Percentiles rank a stretch among this genome's conserved stretches.
phyloP scores from a whole-genome alignment of 495 filamentous ascomycete genomes.

The Parathielavia hyrcaniae region DNA sequence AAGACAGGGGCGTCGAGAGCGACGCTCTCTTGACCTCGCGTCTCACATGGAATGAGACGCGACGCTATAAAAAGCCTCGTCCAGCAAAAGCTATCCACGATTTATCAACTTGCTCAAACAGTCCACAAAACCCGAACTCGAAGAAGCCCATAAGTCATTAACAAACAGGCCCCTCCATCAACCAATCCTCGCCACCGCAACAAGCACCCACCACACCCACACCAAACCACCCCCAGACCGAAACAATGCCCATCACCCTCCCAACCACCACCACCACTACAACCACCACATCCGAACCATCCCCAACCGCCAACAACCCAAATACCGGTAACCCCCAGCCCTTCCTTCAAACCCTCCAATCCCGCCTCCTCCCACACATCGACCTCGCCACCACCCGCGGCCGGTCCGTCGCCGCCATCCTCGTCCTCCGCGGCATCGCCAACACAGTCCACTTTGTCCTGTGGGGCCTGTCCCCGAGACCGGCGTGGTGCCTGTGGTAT shows the following conservation, averaged over 20 bases:
- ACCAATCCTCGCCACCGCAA: background rate
- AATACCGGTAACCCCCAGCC: no score
- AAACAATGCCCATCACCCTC: slow-evolving; percentile 5
- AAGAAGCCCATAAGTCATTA: no score
- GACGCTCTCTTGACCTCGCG: no score
- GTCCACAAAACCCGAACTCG: no score
- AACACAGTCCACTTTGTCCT: background rate
- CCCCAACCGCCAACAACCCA: background rate
- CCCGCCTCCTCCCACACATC: background rate
- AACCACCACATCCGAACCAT: background rate
- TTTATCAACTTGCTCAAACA: no score
- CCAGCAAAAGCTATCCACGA: no score
- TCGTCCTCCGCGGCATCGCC: background rate
- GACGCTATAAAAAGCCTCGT: no score
- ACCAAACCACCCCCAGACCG: background rate
- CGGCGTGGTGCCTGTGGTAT: background rate
- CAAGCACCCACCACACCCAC: background rate
- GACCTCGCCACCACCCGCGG: background rate
- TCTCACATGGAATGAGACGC: no score
- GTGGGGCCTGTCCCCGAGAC: background rate
- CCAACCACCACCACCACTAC: slow-evolving; percentile 3
- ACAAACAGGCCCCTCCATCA: background rate
- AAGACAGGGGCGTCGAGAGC: no score
- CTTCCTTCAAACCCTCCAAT: no score
- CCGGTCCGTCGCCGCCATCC: background rate